Evolutionary conservation across 371 early-diverging fungal species (phyloP), one percentile per base, ranked within the genome.

Genomic region (Mortierella sp.): DNA sequence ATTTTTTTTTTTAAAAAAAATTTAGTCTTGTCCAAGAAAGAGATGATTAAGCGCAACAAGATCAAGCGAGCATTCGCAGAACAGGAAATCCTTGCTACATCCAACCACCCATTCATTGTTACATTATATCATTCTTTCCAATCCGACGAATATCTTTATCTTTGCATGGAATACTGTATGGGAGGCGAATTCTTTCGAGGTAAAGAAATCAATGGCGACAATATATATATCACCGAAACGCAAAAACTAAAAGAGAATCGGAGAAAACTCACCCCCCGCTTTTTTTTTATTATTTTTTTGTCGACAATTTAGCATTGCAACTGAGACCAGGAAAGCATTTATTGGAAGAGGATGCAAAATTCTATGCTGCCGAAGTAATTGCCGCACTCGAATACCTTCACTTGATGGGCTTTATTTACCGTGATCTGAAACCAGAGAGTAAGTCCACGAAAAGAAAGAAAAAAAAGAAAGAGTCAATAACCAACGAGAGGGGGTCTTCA

Each of bases 401-500:
- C 83, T 86, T 96, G 60, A 94, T 95, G 87, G 99, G 98, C 0
- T 96, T 96, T 72, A 96, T 99, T 37, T 99, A 99, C 83, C 87
- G 99, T 45, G 99, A 99, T 84, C 88, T 99, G 67, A 99, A 99
- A 81, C 99, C 99, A 17, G 99, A 99, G 83, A 99, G 97, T 94
- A 89, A 88, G 89, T 76, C 68, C 26, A 28, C 34, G 35, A 54
- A 34, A 53, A 22, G 63, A 35, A 58, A 34, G 17, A 58, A 23
- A 10, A 37, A 37, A 23, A 35, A 61, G n/a, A 51, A 22, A 53
- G 29, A 53, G 6, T 23, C 15, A 34, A 4, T 17, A 31, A 32
- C 6, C 19, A 35, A 8, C 23, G 26, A 43, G 34, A 28, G 45
- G 45, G 26, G 26, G 31, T 7, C 29, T 9, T 26, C 31, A 56